Evolutionary conservation across 2,329 filamentous ascomycete genomes (phyloP).

Genomic region (Madurella fahalii): DNA sequence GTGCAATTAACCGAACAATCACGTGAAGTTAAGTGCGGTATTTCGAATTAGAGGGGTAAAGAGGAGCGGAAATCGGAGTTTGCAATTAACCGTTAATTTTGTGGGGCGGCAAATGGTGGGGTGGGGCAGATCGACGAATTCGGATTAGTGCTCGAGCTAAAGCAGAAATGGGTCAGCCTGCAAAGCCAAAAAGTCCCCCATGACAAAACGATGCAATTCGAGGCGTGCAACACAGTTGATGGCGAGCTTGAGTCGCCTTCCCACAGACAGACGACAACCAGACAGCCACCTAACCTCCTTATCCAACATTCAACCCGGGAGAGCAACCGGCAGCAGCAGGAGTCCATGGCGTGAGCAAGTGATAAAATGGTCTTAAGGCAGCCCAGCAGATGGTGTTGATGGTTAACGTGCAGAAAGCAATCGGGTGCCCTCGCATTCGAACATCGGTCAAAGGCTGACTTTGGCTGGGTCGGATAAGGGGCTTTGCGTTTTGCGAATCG

Average conservation of each 20-base stretch:
- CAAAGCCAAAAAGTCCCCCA: neutral
- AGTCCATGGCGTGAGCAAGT: neutral
- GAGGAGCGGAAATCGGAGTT: neutral
- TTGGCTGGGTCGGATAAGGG: neutral
- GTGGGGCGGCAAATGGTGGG: neutral
- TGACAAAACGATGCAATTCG: neutral
- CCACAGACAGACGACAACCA: neutral
- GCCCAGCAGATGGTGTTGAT: neutral
- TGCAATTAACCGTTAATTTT: slow-evolving; percentile 4
- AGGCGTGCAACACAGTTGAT: neutral
- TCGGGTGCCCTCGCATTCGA: neutral
- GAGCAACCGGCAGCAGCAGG: slow-evolving; percentile 8
- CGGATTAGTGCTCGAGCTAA: slow-evolving; percentile 9
- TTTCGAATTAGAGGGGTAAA: neutral
- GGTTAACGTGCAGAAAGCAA: neutral
- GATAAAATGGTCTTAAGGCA: neutral
- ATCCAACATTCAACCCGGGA: slow-evolving; percentile 1
- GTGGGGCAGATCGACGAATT: slow-evolving; percentile 1
- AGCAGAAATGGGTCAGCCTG: slow-evolving; percentile 6
- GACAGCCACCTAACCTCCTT: neutral
- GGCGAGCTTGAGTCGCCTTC: neutral
- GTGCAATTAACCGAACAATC: neutral
- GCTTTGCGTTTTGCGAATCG: neutral
- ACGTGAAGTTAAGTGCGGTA: neutral
- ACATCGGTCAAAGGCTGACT: neutral